Base-by-base conservation (phyloP, 192 early-diverging fungal genomes). In the Cetraspora pellucida region DNA sequence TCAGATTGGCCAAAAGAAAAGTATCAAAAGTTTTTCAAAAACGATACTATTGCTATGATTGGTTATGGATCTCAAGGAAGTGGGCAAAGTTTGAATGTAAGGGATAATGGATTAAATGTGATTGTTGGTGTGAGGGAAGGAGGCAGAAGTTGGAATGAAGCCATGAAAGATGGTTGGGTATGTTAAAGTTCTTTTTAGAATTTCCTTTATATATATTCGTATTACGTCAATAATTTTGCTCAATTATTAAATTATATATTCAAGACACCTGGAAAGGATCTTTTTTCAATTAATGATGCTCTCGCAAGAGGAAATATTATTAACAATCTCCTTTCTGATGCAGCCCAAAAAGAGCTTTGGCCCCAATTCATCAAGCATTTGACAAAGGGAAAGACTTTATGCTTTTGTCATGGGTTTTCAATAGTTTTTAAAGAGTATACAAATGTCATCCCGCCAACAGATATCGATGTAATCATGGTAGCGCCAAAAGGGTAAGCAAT, bases 401-500 rank as follows among this genome's bases (percentile, higher is more conserved):
- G 96, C 88, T 98, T 98, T 81, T 96, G 94, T 72, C 96, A 97
- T 89, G 96, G 96, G 69, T 98, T 98, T 85, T 92, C 92, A 77
- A 91, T 98, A 74, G 91, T 97, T 75, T 98, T 93, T 88, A 88
- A 93, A 79, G 89, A 95, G 57, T 92, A 97, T 77, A 98, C 97
- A 49, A 84, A 93, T 50, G 92, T 98, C 64, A 85, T 95, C 69
- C 93, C 95, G 1, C 95, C 97, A 78, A 89, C 89, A 73, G 95
- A 95, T 83, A 90, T 97, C 78, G 97, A 98, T 82, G 97, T 98
- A 25, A 90, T 98, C 75, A 88, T 98, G 78, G 95, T 94, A 78
- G 97, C 97, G 19, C 97, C 96, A 83, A 98, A 98, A 90, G 94
- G 87, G 72, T 78, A 49, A 57, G n/a, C 23, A 30, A 19, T 21